Conservation (phyloP, 805 yeast genomes). For the Barnettozyma californica region DNA sequence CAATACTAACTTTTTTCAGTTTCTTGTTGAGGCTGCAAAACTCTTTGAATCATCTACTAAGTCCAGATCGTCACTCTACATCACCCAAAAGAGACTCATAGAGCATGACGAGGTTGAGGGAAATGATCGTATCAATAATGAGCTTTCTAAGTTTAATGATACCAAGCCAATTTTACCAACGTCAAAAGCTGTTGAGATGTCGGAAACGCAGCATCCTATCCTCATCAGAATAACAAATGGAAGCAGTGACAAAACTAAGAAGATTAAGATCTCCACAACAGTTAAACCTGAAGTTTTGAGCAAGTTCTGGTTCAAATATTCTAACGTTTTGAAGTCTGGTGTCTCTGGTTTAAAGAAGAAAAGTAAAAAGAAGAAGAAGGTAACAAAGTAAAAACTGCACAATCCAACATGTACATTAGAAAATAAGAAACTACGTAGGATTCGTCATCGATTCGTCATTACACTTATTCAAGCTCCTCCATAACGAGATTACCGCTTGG, state of each 20-base stretch:
- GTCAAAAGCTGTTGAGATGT: constrained; percentile 24
- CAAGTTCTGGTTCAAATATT: constrained; percentile 72
- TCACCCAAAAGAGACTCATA: constrained; percentile 52
- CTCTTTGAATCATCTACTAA: constrained; percentile 31
- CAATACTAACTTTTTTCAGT: constrained; percentile 13
- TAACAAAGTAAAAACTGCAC: constrained; percentile 24
- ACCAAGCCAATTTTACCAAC: constrained; percentile 21
- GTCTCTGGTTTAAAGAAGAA: constrained; percentile 75
- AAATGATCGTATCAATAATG: constrained; percentile 12
- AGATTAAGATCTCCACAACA: constrained; percentile 65
- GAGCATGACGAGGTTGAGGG: constrained; percentile 27
- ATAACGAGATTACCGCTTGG: constrained; percentile 65
- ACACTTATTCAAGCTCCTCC: constrained; percentile 27
- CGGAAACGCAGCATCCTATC: constrained; percentile 44
- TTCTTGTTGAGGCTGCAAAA: constrained; percentile 22
- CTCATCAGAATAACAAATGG: constrained; percentile 68
- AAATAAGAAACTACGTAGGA: not conserved
- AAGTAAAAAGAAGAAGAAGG: constrained; percentile 61
- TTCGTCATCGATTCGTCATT: not conserved
- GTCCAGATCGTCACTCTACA: constrained; percentile 45
- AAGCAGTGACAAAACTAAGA: constrained; percentile 40
- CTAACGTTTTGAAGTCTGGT: constrained; percentile 63
- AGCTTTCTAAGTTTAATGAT: constrained; percentile 20
- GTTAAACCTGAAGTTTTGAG: constrained; percentile 59
- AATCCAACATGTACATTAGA: not conserved